Percentiles rank a stretch among this genome's conserved stretches.
Evolutionary conservation across 2,329 filamentous ascomycete genomes (phyloP).

Genomic region (Aspergillus spinulosporus): DNA sequence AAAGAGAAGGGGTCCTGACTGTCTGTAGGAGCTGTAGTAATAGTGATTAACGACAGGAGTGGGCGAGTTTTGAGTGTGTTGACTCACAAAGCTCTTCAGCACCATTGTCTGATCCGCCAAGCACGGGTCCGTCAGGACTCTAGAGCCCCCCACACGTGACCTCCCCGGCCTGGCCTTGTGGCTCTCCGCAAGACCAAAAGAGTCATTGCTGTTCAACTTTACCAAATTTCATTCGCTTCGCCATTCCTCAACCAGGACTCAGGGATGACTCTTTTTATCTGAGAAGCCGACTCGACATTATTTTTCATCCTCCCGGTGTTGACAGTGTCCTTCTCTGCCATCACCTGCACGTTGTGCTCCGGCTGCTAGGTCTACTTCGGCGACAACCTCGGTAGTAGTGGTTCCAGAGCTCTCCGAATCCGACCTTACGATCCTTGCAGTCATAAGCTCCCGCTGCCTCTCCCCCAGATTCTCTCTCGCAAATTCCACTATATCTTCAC

Average conservation of each 20-base stretch:
- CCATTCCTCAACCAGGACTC: background rate
- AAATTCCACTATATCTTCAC: conserved; percentile 9
- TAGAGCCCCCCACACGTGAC: conserved; percentile 27
- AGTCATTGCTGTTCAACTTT: conserved; percentile 19
- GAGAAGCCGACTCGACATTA: background rate
- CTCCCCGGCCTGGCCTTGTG: conserved; percentile 21
- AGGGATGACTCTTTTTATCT: background rate
- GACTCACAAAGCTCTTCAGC: background rate
- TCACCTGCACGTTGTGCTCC: background rate
- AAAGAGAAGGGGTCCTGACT: background rate
- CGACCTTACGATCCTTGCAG: conserved; percentile 4
- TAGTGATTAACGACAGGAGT: background rate
- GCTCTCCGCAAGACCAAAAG: conserved; percentile 26
- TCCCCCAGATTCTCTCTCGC: conserved; percentile 1
- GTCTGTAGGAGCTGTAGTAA: background rate
- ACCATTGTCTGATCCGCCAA: conserved; percentile 15
- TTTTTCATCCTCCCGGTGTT: background rate
- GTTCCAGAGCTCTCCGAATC: conserved; percentile 7
- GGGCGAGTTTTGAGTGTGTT: conserved; percentile 1
- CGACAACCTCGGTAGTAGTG: conserved; percentile 17
- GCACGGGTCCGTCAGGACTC: conserved; percentile 19
- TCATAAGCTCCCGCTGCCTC: conserved; percentile 2
- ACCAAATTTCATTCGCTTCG: conserved; percentile 2
- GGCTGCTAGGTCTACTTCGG: background rate
- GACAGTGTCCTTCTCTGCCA: background rate